These are phyloP conservation scores for Paulownia fortunei DNA, from an alignment of 257 asterid species.

Conservation along the genomic window DNA sequence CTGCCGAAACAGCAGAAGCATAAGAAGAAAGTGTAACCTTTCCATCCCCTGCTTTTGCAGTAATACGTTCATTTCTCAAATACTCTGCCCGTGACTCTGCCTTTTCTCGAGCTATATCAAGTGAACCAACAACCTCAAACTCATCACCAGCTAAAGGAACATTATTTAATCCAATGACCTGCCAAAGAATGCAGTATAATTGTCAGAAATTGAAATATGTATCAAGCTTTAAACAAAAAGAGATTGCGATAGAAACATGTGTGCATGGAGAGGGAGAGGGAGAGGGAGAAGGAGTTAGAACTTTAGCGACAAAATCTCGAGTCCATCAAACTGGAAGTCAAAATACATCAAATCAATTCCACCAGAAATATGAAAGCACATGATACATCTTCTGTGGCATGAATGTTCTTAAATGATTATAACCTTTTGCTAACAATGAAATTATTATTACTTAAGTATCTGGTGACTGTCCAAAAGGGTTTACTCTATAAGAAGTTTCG, in stretches of 20 bases:
- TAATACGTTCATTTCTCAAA: slow-evolving; percentile 78
- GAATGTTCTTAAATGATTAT: neutral
- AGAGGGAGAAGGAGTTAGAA: slow-evolving; percentile 1
- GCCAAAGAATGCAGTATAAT: slow-evolving; percentile 32
- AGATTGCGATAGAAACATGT: neutral
- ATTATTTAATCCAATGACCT: slow-evolving; percentile 90
- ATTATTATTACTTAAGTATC: neutral
- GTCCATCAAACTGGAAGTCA: neutral
- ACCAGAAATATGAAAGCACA: neutral
- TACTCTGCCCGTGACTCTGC: slow-evolving; percentile 72
- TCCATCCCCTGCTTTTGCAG: slow-evolving; percentile 97
- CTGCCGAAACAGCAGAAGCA: slow-evolving; percentile 90
- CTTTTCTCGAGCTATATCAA: slow-evolving; percentile 84
- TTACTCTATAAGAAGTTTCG: neutral
- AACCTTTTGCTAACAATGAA: neutral
- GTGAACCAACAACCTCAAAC: slow-evolving; percentile 89
- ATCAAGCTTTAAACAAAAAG: neutral
- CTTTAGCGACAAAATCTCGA: neutral
- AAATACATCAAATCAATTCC: neutral
- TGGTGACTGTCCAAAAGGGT: neutral
- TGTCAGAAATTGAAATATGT: slow-evolving; percentile 25
- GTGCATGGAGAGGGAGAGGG: neutral
- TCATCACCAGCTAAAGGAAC: slow-evolving; percentile 98
- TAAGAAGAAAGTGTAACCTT: slow-evolving; percentile 89
- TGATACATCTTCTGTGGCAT: slow-evolving; percentile 4